A percentile compares a stretch with the other conserved stretches of the same genome.
Evolutionary conservation across 73 alveolate genomes (phyloP).

Genomic region (Paramecium sexaurelia): DNA sequence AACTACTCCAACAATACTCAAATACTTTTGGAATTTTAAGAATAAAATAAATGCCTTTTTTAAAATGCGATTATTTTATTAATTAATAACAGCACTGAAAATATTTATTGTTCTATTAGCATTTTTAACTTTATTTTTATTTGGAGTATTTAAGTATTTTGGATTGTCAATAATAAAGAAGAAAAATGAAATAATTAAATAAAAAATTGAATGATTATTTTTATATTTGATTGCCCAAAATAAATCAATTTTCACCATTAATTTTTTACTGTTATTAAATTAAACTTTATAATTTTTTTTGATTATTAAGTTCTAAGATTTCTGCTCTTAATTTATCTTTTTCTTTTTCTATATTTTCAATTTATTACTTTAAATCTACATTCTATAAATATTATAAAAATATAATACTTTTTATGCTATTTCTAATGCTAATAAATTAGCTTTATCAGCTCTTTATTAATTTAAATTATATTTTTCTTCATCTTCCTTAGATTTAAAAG

Average conservation of each 20-base stretch:
- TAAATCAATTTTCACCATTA: background rate
- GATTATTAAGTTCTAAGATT: background rate
- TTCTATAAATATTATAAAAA: background rate
- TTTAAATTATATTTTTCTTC: background rate
- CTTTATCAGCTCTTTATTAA: slow-evolving; percentile 31
- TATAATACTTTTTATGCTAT: slow-evolving; percentile 13
- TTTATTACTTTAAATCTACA: background rate
- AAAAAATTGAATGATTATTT: background rate
- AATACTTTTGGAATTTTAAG: background rate
- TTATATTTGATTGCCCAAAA: background rate
- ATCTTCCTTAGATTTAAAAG: background rate
- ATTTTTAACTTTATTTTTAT: background rate
- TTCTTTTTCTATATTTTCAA: background rate
- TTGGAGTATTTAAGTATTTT: background rate
- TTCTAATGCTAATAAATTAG: background rate
- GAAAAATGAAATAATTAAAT: background rate
- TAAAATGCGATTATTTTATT: background rate
- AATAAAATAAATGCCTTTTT: background rate
- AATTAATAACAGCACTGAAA: background rate
- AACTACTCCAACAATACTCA: background rate
- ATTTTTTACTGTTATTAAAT: background rate
- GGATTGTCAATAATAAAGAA: background rate
- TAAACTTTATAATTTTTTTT: background rate
- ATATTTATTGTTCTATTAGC: background rate
- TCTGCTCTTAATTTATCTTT: slow-evolving; percentile 47